These are phyloP conservation scores for Nicotiana tomentosiformis DNA, from an alignment of 257 asterid species.

Conservation along the genomic window DNA sequence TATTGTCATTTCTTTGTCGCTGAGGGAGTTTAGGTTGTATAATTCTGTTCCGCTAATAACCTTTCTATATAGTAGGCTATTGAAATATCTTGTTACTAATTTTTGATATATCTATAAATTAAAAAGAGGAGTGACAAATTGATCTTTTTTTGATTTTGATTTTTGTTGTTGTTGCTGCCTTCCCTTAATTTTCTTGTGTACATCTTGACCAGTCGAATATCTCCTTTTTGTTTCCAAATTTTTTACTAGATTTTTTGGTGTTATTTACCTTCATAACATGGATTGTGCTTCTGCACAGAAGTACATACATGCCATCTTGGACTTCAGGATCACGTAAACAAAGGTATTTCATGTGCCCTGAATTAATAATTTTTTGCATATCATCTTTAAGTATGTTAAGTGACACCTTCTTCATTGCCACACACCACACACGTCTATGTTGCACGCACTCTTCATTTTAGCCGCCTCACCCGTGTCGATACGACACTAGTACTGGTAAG, in stretches of 20 bases:
- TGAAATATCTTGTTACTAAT: not conserved
- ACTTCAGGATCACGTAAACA: slow-evolving; percentile 45
- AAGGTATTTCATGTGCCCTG: slow-evolving; percentile 36
- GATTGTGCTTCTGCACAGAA: slow-evolving; percentile 46
- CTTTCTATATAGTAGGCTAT: not conserved
- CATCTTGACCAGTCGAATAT: not conserved
- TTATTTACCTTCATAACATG: slow-evolving; percentile 21
- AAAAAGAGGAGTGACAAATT: not conserved
- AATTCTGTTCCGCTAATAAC: not conserved
- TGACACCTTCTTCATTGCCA: not conserved
- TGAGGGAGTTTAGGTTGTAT: not conserved
- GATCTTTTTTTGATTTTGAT: not conserved
- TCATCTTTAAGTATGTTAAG: not conserved
- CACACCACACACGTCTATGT: not conserved
- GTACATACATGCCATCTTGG: slow-evolving; percentile 71
- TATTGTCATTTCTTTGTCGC: not conserved
- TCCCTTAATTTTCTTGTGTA: not conserved
- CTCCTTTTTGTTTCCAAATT: not conserved
- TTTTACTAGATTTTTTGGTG: not conserved
- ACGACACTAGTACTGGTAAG: too few species aligned
- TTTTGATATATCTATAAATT: not conserved
- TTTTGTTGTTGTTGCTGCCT: not conserved
- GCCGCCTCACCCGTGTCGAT: too few species aligned
- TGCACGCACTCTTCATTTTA: too few species aligned
- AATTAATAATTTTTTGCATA: not conserved